Base-by-base conservation (phyloP, 495 filamentous ascomycete genomes). In the Lentithecium fluviatile region DNA sequence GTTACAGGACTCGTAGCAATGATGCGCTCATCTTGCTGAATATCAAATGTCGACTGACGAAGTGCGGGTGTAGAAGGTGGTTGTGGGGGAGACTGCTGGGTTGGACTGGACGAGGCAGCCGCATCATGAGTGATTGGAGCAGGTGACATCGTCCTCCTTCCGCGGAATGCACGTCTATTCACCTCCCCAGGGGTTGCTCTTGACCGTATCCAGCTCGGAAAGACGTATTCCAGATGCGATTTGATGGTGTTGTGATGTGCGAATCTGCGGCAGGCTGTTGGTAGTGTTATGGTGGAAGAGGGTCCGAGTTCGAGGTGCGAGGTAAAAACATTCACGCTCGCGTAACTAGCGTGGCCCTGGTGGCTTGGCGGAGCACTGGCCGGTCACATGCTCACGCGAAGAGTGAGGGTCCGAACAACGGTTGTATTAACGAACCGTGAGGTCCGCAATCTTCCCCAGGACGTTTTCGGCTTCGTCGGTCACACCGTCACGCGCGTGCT, bases 301-400 rank as follows among this genome's bases (percentile, higher is more conserved):
- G 37, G 36, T 45, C n/a, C 40, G 36, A 17, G 11, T 11, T 62
- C 32, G 53, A 64, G 60, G 52, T 58, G 53, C 29, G 48, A 58
- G 37, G 20, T 56, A 56, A 64, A 64, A 64, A 45, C 52, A 64
- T 64, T 64, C 60, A 62, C 59, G 52, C 42, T 62, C 52, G 59
- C 51, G 51, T 62, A 56, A 38, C 52, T 62, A 62, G 59, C 42
- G 59, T 36, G 34, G 38, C 37, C 52, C 40, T 17, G n/a, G 15
- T 24, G 26, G 17, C 52, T 62, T 61, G 58, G 58, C 58, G 54
- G 34, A 40, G 32, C 42, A 37, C 45, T 40, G 43, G 55, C 55
- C 36, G n/a, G 48, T 59, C 56, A 59, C 56, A 59, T 59, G 56
- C 23, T 52, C 46, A 29, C 34, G 46, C 56, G 36, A 43, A 20